Conservation (phyloP, 768 basidiomycete genomes). For the Plicaturopsis crispa region DNA sequence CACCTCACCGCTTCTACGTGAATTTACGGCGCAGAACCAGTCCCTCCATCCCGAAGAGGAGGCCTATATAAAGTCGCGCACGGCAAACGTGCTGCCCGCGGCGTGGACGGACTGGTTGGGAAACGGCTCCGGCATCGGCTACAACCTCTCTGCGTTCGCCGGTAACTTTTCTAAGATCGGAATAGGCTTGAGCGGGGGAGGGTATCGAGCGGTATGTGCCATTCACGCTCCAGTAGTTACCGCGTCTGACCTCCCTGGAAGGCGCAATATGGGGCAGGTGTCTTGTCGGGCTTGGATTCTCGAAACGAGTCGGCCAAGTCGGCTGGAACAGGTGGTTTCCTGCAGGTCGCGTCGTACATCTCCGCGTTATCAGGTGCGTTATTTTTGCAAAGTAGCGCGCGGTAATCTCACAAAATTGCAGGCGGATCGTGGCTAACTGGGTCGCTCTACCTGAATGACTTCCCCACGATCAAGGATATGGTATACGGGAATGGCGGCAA, state of each 20-base stretch:
- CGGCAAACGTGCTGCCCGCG: slow-evolving; percentile 28
- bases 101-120: slow-evolving; percentile 59
- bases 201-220: slow-evolving; percentile 58
- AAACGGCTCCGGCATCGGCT: slow-evolving; percentile 44
- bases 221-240: no score
- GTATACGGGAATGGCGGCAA: slow-evolving; percentile 47
- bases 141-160: slow-evolving; percentile 36
- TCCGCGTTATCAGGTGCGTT: slow-evolving; percentile 54
- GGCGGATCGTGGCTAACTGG: slow-evolving; percentile 65
- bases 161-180: slow-evolving; percentile 44
- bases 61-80: slow-evolving; percentile 37
- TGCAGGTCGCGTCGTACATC: slow-evolving; percentile 67
- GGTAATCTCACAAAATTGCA: slow-evolving; percentile 10
- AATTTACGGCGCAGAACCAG: slow-evolving; percentile 43
- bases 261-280: slow-evolving; percentile 60
- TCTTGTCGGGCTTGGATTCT: slow-evolving; percentile 51
- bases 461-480: slow-evolving; percentile 47
- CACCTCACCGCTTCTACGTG: slow-evolving; percentile 39
- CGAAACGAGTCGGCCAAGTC: slow-evolving; percentile 50
- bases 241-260: no score
- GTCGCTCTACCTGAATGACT: slow-evolving; percentile 59
- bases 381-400: neutral
- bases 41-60: slow-evolving; percentile 40
- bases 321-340: slow-evolving; percentile 56
- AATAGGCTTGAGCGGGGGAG: slow-evolving; percentile 65